Conservation (phyloP, 306 rosid genomes). For the Oemleria cerasiformis region DNA sequence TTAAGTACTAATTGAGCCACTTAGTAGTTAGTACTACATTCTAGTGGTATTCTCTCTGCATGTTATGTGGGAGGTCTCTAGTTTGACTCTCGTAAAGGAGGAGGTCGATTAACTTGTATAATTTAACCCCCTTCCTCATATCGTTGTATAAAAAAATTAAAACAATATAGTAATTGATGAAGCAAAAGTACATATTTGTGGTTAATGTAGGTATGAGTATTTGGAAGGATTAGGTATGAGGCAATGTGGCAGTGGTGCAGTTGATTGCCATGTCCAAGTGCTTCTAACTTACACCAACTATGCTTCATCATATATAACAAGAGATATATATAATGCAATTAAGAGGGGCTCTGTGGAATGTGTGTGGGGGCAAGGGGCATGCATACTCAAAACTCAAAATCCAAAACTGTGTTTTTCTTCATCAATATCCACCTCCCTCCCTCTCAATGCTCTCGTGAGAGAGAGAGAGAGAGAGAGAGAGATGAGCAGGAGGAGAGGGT, state of each 20-base stretch:
- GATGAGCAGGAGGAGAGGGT: neutral
- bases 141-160: too few relatives aligned
- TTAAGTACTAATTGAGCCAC: too few relatives aligned
- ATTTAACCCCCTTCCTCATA: too few relatives aligned
- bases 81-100: too few relatives aligned
- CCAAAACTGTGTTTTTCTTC: slow-evolving; percentile 39
- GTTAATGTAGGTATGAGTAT: neutral
- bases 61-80: too few relatives aligned
- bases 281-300: slow-evolving; percentile 40
- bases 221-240: slow-evolving; percentile 16
- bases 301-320: slow-evolving; percentile 25
- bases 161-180: too few relatives aligned
- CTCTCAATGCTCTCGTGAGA: slow-evolving; percentile 17
- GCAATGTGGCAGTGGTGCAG: slow-evolving; percentile 36
- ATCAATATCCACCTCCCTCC: slow-evolving; percentile 40
- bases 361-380: too few relatives aligned
- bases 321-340: slow-evolving; percentile 25
- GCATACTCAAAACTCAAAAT: slow-evolving; percentile 37
- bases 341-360: slow-evolving; percentile 44
- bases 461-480: neutral
- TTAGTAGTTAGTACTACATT: too few relatives aligned
- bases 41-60: too few relatives aligned
- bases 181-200: too few relatives aligned
- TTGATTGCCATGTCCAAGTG: slow-evolving; percentile 40
- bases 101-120: too few relatives aligned